Conservation (phyloP, 805 yeast genomes). For the Tetrapisispora pingtungensis region DNA sequence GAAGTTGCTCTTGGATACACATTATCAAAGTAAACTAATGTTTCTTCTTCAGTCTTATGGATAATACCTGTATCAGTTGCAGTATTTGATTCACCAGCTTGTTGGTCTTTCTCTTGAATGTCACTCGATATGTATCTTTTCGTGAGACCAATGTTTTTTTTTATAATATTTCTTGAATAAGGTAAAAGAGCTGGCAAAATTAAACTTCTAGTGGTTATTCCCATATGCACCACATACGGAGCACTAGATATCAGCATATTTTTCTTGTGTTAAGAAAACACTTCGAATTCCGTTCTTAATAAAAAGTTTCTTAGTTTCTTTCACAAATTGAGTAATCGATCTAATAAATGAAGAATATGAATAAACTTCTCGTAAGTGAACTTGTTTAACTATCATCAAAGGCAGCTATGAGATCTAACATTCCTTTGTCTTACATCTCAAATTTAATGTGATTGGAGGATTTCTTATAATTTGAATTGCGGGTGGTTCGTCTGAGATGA, state of each 20-base stretch:
- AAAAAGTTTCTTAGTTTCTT: too few species aligned
- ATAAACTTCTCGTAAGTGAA: too few species aligned
- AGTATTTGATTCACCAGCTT: constrained; percentile 45
- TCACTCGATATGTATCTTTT: constrained; percentile 31
- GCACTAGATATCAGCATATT: background rate
- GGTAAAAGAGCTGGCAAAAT: background rate
- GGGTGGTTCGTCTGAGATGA: too few species aligned
- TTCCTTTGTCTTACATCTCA: too few species aligned
- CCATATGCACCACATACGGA: background rate
- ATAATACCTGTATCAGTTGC: constrained; percentile 51
- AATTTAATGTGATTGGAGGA: too few species aligned
- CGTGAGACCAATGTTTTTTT: background rate
- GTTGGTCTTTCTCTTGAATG: constrained; percentile 35
- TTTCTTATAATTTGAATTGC: too few species aligned
- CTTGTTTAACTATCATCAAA: too few species aligned
- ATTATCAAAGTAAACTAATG: constrained; percentile 48
- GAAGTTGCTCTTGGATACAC: constrained; percentile 39
- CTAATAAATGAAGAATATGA: too few species aligned
- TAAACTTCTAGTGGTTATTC: background rate
- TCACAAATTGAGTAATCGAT: too few species aligned
- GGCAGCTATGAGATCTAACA: too few species aligned
- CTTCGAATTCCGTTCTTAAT: too few species aligned
- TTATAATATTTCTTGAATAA: background rate
- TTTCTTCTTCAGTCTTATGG: constrained; percentile 38
- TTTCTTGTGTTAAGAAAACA: too few species aligned